Conservation (phyloP, 805 yeast species). For the Phaffomyces opuntiae region DNA sequence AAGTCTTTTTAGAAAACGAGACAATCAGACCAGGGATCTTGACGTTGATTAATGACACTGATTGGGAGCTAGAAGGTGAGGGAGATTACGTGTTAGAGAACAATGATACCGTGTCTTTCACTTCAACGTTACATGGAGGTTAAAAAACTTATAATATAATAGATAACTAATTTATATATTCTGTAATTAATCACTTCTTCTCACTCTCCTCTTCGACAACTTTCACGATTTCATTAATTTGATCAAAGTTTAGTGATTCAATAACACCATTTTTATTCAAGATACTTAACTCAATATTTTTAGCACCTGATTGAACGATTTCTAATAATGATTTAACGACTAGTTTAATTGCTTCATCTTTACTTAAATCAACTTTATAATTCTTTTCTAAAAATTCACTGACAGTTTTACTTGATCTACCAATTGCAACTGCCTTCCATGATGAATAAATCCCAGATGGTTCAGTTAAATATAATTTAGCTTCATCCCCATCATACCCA, state of each 20-base stretch:
- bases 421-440: slow-evolving; percentile 97
- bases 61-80: slow-evolving; percentile 94
- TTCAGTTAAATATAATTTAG: slow-evolving; percentile 88
- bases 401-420: slow-evolving; percentile 90
- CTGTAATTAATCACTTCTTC: background rate
- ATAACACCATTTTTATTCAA: slow-evolving; percentile 64
- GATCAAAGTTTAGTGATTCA: slow-evolving; percentile 54
- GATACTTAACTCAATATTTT: slow-evolving; percentile 88
- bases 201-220: slow-evolving; percentile 56
- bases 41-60: slow-evolving; percentile 87
- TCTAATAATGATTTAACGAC: slow-evolving; percentile 85
- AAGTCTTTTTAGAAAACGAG: slow-evolving; percentile 75
- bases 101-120: slow-evolving; percentile 77
- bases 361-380: slow-evolving; percentile 54
- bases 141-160: slow-evolving; percentile 21
- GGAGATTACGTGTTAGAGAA: slow-evolving; percentile 70
- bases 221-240: slow-evolving; percentile 66
- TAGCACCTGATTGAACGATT: slow-evolving; percentile 97
- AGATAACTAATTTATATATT: background rate
- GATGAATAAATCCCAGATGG: slow-evolving; percentile 96
- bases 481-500: slow-evolving; percentile 85
- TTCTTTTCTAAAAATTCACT: slow-evolving; percentile 92
- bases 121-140: slow-evolving; percentile 95
- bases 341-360: slow-evolving; percentile 67
- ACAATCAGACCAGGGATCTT: slow-evolving; percentile 87